Conservation (phyloP, 148 eudicot genomes). For the Nepenthes mirabilis region DNA sequence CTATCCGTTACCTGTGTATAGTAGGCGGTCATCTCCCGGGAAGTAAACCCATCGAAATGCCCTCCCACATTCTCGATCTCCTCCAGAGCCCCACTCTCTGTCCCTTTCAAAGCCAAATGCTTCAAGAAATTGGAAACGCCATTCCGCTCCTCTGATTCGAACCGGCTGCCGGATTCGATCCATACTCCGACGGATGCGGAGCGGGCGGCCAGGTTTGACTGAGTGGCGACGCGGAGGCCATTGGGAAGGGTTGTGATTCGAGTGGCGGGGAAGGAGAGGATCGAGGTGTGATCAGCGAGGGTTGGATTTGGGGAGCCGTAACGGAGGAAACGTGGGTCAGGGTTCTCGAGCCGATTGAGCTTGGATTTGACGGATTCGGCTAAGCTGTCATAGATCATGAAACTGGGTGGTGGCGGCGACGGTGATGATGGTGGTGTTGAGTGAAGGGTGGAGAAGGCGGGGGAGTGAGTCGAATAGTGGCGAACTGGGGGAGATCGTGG, state of each 20-base stretch:
- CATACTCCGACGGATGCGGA: slow-evolving; percentile 34
- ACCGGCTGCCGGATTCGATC: slow-evolving; percentile 47
- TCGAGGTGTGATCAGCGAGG: slow-evolving; percentile 24
- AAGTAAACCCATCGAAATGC: slow-evolving; percentile 21
- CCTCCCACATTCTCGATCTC: slow-evolving; percentile 43
- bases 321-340: slow-evolving; percentile 29
- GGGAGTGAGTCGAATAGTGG: slow-evolving; percentile 14
- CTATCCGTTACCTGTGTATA: slow-evolving; percentile 11
- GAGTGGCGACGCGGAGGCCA: slow-evolving; percentile 69
- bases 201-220: slow-evolving; percentile 33
- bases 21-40: slow-evolving; percentile 26
- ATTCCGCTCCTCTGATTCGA: slow-evolving; percentile 35
- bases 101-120: slow-evolving; percentile 33
- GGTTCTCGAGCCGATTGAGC: slow-evolving; percentile 18
- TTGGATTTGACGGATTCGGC: slow-evolving; percentile 27
- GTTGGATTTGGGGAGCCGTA: slow-evolving; percentile 26
- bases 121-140: slow-evolving; percentile 42
- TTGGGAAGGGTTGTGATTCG: slow-evolving; percentile 48
- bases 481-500: neutral
- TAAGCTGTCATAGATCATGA: slow-evolving; percentile 33
- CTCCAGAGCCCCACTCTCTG: slow-evolving; percentile 19
- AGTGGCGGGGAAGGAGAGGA: slow-evolving; percentile 41
- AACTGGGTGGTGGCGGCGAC: slow-evolving; percentile 17
- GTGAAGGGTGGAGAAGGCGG: slow-evolving; percentile 1
- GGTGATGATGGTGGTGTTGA: slow-evolving; percentile 6